Evolutionary conservation across 176 grass and related monocot genomes (phyloP), one percentile per base, ranked within the genome.

Genomic region (Themeda triandra): DNA sequence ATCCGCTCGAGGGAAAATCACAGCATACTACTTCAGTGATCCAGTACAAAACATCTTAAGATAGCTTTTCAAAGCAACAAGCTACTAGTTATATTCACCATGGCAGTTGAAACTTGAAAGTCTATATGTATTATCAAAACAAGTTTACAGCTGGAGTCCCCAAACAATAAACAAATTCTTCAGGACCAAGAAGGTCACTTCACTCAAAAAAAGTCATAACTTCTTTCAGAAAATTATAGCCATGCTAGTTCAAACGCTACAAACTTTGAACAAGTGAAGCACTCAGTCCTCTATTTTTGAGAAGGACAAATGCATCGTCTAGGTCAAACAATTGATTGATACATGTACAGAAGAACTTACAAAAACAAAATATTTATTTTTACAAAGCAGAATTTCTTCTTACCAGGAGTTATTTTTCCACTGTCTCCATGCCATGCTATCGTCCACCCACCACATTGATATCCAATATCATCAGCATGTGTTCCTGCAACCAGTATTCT

Each of bases 391-490:
- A 51, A 31, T 70, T 76, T 69, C 17, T 65, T 13, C 83, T 80
- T 84, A 99, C 96, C 91, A 76, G 44, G 72, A 27, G 96, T 99
- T 75, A 84, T 94, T 78, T 74, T 92, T 65, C 96, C 96, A 75
- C 88, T 95, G 42, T 75, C 68, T 63, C 93, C 93, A 87, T 89
- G 33, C 93, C 91, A 94, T 73, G 89, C 79, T 78, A 99, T 93
- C 19, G 93, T 99, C 96, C 96, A 99, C 37, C 93, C 93, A n/a
- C 93, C 93, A 17, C 96, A 99, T 42, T 99, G 93, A 90, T 89
- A 94, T 71, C 93, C 93, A 66, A 99, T 92, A 88, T 96, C 37
- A 46, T 96, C 91, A 91, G 96, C 93, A 86, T 99, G 93, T 35
- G 69, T 82, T 69, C 93, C 93, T 28, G 91, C 83, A 64, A 96